Conservation (phyloP, 2,329 filamentous ascomycete species). For the Aspergillus unguis region DNA sequence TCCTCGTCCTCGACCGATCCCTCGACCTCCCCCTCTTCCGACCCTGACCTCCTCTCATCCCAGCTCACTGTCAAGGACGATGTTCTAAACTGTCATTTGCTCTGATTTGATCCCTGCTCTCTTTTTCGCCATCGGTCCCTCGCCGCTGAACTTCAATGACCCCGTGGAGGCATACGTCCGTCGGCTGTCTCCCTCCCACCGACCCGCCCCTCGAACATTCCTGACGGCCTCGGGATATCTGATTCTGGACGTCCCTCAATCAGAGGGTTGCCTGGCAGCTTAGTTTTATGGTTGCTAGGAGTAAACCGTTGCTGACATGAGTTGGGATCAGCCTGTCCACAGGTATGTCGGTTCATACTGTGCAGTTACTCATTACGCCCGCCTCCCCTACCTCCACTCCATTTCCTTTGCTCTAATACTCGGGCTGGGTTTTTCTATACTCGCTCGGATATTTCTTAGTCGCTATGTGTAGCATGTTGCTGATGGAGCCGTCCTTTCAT, state of each 20-base stretch:
- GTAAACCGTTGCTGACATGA: conserved; percentile 42
- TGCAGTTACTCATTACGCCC: background rate
- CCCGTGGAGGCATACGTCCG: conserved; percentile 23
- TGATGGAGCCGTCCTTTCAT: conserved; percentile 31
- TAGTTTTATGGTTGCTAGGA: conserved; percentile 39
- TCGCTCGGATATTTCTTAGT: background rate
- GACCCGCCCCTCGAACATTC: conserved; percentile 29
- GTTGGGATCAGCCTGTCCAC: conserved; percentile 47
- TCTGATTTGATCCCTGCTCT: background rate
- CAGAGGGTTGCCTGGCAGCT: conserved; percentile 35
- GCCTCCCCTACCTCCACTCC: background rate
- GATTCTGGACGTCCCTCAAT: conserved; percentile 16
- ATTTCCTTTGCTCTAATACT: conserved; percentile 1
- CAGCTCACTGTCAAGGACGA: conserved; percentile 9
- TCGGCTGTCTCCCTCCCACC: conserved; percentile 21
- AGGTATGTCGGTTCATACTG: conserved; percentile 34
- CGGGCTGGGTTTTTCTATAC: background rate
- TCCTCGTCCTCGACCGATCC: conserved; percentile 14
- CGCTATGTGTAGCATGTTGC: conserved; percentile 26
- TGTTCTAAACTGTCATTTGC: conserved; percentile 8
- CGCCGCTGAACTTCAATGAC: conserved; percentile 25
- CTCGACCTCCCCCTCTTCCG: conserved; percentile 14
- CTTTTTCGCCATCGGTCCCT: background rate
- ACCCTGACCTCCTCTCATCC: conserved; percentile 3
- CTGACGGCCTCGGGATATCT: conserved; percentile 20